Base-by-base conservation (phyloP, 2,329 filamentous ascomycete genomes). In the Clonostachys byssicola region DNA sequence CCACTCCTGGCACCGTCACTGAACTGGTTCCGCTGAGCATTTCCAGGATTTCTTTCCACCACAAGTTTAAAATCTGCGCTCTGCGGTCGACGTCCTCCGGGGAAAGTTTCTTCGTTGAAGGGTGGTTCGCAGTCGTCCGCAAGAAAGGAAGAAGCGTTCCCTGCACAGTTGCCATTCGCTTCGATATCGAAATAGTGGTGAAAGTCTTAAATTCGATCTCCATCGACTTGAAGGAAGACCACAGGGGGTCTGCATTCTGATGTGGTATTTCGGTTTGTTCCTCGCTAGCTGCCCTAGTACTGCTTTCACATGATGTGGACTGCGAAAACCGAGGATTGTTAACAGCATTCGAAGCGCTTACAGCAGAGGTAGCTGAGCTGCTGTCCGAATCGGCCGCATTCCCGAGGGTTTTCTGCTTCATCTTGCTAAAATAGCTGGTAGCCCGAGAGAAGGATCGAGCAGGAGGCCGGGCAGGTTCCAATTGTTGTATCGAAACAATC, bases 31-130 rank as follows among this genome's bases (percentile, higher is more conserved):
- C 87, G 54, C 91, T 85, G 20, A 96, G 78, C 73, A 95, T 83
- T 50, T 94, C 90, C 47, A 96, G 69, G 38, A 96, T 72, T 2
- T 81, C 85, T 40, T 77, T 85, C 92, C 92, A 96, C 92, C 92
- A 96, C 60, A 89, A 92, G 62, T 94, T 89, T 49, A 96, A 70
- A 43, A 95, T 89, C 41, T 83, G 83, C 3, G 87, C 80, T 50
- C 92, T 80, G 35, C 87, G 80, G 58, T 96, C 91, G 41, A 96
- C 67, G 61, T 95, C 89, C 67, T 95, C 89, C 3, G 89, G 76
- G n/a, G 80, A 73, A 42, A 96, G 72, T 14, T 62, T 61, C 49
- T 66, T 70, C 56, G 81, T 86, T 9, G 88, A 89, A 2, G 80
- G 70, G 58, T 92, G 85, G 34, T 78, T 70, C 50, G 80, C 78